Evolutionary conservation across 2,329 filamentous ascomycete species (phyloP).

Genomic region (Alternaria rosae): DNA sequence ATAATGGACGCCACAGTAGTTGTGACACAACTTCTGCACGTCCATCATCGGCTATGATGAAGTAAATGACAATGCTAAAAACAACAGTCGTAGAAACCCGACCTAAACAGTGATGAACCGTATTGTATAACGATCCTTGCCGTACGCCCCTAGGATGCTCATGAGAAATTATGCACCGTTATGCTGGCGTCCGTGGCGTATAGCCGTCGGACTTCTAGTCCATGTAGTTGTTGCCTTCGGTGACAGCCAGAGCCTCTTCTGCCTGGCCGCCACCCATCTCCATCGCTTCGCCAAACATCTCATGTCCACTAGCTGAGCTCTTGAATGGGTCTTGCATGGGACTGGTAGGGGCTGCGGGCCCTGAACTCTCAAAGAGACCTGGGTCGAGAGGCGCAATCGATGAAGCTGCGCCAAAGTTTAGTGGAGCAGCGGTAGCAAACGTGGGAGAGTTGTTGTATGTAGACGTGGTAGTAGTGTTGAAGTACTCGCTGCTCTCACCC

Average conservation of each 20-base stretch:
- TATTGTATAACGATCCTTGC: constrained; percentile 10
- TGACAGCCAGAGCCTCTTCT: constrained; percentile 48
- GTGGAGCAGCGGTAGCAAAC: constrained; percentile 39
- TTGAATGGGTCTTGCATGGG: constrained; percentile 49
- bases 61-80: constrained; percentile 20
- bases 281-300: constrained; percentile 48
- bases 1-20: constrained; percentile 1
- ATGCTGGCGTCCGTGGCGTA: background rate
- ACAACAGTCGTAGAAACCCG: constrained; percentile 8
- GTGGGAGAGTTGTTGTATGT: constrained; percentile 46
- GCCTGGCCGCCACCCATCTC: constrained; percentile 47
- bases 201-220: constrained; percentile 30
- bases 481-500: constrained; percentile 41
- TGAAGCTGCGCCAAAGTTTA: constrained; percentile 38
- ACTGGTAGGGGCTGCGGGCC: constrained; percentile 39
- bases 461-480: constrained; percentile 35
- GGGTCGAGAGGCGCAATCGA: constrained; percentile 47
- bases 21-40: background rate
- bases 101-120: background rate
- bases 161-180: constrained; percentile 10
- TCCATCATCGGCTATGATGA: background rate
- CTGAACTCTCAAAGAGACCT: constrained; percentile 46
- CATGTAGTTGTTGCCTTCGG: constrained; percentile 44
- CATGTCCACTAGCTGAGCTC: constrained; percentile 46
- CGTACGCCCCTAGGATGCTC: constrained; percentile 24